These are phyloP conservation scores for Gleditsia sinensis DNA, from an alignment of 306 rosid genomes.

Conservation along the genomic window DNA sequence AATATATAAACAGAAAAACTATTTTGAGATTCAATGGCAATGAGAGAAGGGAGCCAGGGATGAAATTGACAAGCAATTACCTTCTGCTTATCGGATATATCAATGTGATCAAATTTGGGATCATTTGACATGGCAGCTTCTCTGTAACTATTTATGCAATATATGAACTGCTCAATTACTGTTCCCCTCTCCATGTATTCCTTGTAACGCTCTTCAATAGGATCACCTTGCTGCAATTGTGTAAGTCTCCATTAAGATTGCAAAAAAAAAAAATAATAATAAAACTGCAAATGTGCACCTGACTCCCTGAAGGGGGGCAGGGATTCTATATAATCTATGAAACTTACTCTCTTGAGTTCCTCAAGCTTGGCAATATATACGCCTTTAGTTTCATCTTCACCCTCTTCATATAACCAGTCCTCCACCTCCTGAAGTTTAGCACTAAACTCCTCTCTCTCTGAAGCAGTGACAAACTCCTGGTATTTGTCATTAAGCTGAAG, in stretches of 20 bases:
- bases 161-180: slow-evolving; percentile 59
- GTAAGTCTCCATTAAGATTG: slow-evolving; percentile 6
- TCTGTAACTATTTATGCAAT: slow-evolving; percentile 73
- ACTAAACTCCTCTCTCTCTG: slow-evolving; percentile 70
- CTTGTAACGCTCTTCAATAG: slow-evolving; percentile 80
- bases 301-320: neutral
- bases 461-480: slow-evolving; percentile 71
- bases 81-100: slow-evolving; percentile 77
- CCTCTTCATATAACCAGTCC: slow-evolving; percentile 95
- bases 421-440: slow-evolving; percentile 79
- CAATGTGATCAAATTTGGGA: slow-evolving; percentile 88
- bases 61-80: slow-evolving; percentile 31
- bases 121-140: slow-evolving; percentile 76
- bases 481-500: slow-evolving; percentile 79
- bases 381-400: slow-evolving; percentile 96
- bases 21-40: neutral
- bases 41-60: neutral
- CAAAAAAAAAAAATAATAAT: slow-evolving; percentile 9
- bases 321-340: neutral
- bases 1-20: neutral
- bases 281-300: neutral
- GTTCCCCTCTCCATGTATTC: slow-evolving; percentile 73
- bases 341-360: slow-evolving; percentile 76
- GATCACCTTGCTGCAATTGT: slow-evolving; percentile 84
- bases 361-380: slow-evolving; percentile 93